Conservation (phyloP, 164 flowering plant genomes). For the Magnolia sinica region DNA sequence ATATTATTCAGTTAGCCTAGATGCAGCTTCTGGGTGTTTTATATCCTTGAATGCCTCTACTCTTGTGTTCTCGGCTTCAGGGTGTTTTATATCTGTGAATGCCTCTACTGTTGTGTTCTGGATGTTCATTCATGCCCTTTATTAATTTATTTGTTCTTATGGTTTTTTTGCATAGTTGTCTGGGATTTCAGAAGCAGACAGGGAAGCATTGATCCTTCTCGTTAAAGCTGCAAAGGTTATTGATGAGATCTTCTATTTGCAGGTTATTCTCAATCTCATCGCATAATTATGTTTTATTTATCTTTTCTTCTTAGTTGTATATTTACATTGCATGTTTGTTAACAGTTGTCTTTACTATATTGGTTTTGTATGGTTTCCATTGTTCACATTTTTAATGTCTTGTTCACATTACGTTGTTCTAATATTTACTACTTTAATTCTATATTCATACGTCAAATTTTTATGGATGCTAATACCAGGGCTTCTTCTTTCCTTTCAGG, state of each 20-base stretch:
- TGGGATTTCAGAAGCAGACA: constrained; percentile 67
- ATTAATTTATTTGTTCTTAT: background rate
- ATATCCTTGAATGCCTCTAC: no score
- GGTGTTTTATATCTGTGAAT: no score
- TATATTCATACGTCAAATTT: background rate
- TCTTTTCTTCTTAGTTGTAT: background rate
- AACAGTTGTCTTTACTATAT: background rate
- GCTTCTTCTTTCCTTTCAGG: constrained; percentile 34
- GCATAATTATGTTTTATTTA: background rate
- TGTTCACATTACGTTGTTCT: background rate
- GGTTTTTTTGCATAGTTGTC: constrained; percentile 43
- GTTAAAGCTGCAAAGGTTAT: constrained; percentile 71
- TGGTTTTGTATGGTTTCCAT: background rate
- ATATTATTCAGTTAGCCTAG: no score
- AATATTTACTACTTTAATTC: background rate
- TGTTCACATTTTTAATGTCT: background rate
- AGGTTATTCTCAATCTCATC: constrained; percentile 39
- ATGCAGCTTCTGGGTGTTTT: no score
- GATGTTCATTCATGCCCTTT: background rate
- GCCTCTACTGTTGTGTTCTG: no score
- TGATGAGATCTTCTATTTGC: constrained; percentile 73
- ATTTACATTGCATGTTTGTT: background rate
- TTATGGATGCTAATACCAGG: background rate
- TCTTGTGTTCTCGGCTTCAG: no score
- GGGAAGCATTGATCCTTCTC: constrained; percentile 51